These are phyloP conservation scores for Verticillium albo-atrum DNA, from an alignment of 2,329 filamentous ascomycete species.

Conservation along the genomic window DNA sequence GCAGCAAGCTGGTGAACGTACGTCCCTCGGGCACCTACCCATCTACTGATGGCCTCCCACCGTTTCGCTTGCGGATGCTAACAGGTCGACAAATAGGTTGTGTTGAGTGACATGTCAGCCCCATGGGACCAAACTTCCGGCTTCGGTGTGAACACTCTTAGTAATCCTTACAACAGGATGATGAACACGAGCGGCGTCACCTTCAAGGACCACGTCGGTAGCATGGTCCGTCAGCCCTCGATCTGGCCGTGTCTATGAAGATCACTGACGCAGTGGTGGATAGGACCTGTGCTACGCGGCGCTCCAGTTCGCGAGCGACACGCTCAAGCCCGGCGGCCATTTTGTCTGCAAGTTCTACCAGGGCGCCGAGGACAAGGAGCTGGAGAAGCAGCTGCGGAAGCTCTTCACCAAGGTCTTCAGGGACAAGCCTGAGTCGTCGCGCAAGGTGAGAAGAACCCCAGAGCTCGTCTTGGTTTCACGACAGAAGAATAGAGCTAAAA, in stretches of 20 bases:
- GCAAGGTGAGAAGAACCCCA: conserved; percentile 57
- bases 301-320: conserved; percentile 79
- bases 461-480: too few species aligned
- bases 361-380: conserved; percentile 74
- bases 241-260: too few species aligned
- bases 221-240: conserved; percentile 92
- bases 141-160: conserved; percentile 83
- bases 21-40: conserved; percentile 17
- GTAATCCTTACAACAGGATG: conserved; percentile 95
- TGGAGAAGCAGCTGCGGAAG: conserved; percentile 70
- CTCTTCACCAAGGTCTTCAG: conserved; percentile 78
- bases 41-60: neutral
- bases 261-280: neutral
- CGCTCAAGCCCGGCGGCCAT: conserved; percentile 75
- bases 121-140: conserved; percentile 82
- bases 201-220: conserved; percentile 85
- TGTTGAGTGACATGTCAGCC: conserved; percentile 98
- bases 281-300: conserved; percentile 90
- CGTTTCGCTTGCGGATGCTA: neutral
- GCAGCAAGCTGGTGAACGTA: conserved; percentile 62
- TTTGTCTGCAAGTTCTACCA: conserved; percentile 99
- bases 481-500: neutral
- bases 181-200: conserved; percentile 94
- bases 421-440: conserved; percentile 88
- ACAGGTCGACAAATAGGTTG: conserved; percentile 48